A percentile compares a stretch with the other conserved stretches of the same genome.
Conservation (phyloP, 768 basidiomycete species). For the Tephrocybe sp. region DNA sequence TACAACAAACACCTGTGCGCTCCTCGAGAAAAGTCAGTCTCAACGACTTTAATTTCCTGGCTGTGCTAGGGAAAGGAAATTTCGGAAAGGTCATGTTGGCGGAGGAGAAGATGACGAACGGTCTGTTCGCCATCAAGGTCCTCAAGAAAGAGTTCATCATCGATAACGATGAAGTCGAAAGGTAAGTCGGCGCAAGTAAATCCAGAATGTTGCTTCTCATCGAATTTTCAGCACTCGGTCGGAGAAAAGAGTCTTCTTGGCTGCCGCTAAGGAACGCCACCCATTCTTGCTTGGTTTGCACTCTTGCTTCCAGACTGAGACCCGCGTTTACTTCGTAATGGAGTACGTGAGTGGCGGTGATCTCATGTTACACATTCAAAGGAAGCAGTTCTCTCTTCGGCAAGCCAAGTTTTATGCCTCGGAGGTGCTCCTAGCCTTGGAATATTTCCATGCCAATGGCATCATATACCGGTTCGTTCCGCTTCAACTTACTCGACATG, state of each 20-base stretch:
- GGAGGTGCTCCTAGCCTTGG: constrained; percentile 92
- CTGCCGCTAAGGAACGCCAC: constrained; percentile 95
- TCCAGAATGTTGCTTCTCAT: constrained; percentile 12
- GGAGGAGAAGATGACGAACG: constrained; percentile 91
- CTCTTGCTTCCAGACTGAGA: constrained; percentile 99
- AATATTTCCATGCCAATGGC: constrained; percentile 98
- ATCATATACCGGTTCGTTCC: constrained; percentile 91
- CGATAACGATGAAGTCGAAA: constrained; percentile 99
- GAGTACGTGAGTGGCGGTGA: constrained; percentile 99
- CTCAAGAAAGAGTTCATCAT: constrained; percentile 99
- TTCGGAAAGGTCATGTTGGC: constrained; percentile 99
- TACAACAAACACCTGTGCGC: constrained; percentile 31
- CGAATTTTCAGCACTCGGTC: constrained; percentile 79
- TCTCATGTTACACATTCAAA: constrained; percentile 98
- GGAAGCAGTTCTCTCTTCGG: constrained; percentile 97
- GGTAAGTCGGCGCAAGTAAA: constrained; percentile 52
- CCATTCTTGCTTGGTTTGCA: constrained; percentile 96
- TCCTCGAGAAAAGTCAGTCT: constrained; percentile 88
- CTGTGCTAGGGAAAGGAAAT: constrained; percentile 98
- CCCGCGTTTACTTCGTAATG: constrained; percentile 99
- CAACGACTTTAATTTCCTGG: constrained; percentile 98
- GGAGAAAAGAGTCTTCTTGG: constrained; percentile 96
- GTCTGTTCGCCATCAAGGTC: constrained; percentile 98
- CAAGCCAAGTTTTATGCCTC: constrained; percentile 99
- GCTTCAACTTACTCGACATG: background rate